These are phyloP conservation scores for Cronartium quercuum DNA, from an alignment of 1,284 basidiomycete genomes.

Conservation along the genomic window DNA sequence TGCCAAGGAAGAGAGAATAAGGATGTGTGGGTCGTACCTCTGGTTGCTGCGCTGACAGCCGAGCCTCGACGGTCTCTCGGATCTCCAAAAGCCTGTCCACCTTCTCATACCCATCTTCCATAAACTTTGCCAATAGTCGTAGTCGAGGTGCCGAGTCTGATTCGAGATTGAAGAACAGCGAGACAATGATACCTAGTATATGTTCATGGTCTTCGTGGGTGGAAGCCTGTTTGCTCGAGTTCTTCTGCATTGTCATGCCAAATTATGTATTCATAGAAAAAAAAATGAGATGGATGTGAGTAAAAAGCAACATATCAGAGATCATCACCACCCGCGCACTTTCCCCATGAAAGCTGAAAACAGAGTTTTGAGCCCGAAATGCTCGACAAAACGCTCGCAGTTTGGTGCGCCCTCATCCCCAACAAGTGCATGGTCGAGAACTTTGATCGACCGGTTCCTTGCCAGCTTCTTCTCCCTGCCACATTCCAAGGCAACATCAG, in stretches of 20 bases:
- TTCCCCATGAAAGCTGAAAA: constrained; percentile 91
- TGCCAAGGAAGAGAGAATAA: background rate
- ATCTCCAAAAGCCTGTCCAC: constrained; percentile 85
- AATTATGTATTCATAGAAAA: background rate
- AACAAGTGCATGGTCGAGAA: constrained; percentile 83
- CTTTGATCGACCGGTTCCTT: constrained; percentile 75
- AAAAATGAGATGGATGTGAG: background rate
- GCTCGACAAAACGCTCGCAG: constrained; percentile 84
- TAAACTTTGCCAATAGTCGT: constrained; percentile 84
- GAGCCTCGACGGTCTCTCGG: constrained; percentile 61
- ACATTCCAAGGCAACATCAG: background rate
- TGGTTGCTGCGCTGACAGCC: constrained; percentile 66
- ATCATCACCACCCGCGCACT: constrained; percentile 52
- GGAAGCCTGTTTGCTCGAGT: constrained; percentile 10
- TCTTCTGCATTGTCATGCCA: constrained; percentile 6
- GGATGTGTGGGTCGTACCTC: constrained; percentile 53
- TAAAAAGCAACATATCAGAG: background rate
- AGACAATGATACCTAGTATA: constrained; percentile 77
- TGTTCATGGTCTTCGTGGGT: constrained; percentile 77
- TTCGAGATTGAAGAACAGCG: constrained; percentile 77
- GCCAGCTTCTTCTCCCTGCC: constrained; percentile 72
- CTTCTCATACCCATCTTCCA: constrained; percentile 84
- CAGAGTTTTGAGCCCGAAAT: constrained; percentile 74
- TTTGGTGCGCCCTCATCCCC: constrained; percentile 64
- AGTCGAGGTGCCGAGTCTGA: constrained; percentile 76